Percentiles rank a stretch among this genome's conserved stretches.
Conservation (phyloP, 1,284 basidiomycete species). For the Moesziomyces aphidis region DNA sequence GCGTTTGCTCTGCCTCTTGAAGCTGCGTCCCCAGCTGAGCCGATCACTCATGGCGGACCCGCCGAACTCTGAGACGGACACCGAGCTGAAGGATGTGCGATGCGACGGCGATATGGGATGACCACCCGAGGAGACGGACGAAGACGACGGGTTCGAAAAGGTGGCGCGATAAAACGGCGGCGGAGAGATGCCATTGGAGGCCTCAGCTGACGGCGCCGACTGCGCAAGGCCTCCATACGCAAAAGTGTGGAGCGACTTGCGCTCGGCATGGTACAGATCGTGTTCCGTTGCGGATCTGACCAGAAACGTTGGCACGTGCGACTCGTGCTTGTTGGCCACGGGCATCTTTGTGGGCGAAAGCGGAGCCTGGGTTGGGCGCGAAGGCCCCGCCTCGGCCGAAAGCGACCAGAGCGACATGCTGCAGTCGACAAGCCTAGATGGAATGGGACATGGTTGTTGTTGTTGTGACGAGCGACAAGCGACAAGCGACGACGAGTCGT, state of each 20-base stretch:
- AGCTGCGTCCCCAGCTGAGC: slow-evolving; percentile 42
- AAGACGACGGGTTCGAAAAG: slow-evolving; percentile 49
- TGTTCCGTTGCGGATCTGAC: slow-evolving; percentile 43
- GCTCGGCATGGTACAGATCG: slow-evolving; percentile 35
- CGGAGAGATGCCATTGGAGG: slow-evolving; percentile 24
- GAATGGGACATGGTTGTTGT: no score
- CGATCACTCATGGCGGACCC: slow-evolving; percentile 39
- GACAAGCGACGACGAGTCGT: no score
- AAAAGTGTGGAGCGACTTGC: slow-evolving; percentile 35
- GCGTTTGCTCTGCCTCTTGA: slow-evolving; percentile 38
- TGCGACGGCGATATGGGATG: slow-evolving; percentile 33
- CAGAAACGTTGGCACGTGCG: slow-evolving; percentile 36
- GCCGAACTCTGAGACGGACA: slow-evolving; percentile 39
- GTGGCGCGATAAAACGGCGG: slow-evolving; percentile 33
- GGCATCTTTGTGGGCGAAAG: slow-evolving; percentile 17
- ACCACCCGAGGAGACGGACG: slow-evolving; percentile 40
- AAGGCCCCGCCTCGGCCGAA: slow-evolving; percentile 38
- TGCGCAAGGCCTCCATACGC: slow-evolving; percentile 23
- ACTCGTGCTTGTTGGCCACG: slow-evolving; percentile 21
- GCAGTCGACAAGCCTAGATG: neutral
- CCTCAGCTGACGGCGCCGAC: slow-evolving; percentile 19
- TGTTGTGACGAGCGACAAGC: no score
- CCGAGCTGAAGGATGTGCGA: slow-evolving; percentile 51
- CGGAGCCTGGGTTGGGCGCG: slow-evolving; percentile 18
- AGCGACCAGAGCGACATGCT: slow-evolving; percentile 30